Conservation (phyloP, 176 grass and related monocot genomes). For the Oryza glaberrima region DNA sequence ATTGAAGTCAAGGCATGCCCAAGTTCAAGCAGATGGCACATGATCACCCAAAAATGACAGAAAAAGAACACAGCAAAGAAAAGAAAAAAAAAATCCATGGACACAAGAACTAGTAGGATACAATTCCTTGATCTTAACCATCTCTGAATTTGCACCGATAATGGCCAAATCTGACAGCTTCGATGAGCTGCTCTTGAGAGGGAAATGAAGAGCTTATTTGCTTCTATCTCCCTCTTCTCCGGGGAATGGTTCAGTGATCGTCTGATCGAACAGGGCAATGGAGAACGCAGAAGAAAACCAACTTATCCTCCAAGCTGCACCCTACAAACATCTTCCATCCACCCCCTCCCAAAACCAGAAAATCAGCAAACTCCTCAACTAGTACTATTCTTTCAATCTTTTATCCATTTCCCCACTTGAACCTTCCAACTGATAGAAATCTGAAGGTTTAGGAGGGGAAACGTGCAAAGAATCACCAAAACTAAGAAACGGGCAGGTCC, state of each 20-base stretch:
- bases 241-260: background rate
- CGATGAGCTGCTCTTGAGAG: background rate
- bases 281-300: background rate
- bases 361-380: background rate
- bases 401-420: background rate
- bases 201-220: background rate
- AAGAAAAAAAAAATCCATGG: background rate
- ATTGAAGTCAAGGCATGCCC: slow-evolving; percentile 50
- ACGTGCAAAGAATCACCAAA: background rate
- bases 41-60: background rate
- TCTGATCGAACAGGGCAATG: slow-evolving; percentile 36
- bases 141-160: slow-evolving; percentile 32
- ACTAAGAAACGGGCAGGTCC: slow-evolving; percentile 7
- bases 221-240: background rate
- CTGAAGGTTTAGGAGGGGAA: background rate
- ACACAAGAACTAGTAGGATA: slow-evolving; percentile 59
- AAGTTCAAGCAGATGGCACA: slow-evolving; percentile 25
- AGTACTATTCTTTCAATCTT: background rate
- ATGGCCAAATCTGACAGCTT: slow-evolving; percentile 6
- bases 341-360: slow-evolving; percentile 7
- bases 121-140: slow-evolving; percentile 98
- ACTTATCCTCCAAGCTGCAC: background rate
- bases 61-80: background rate
- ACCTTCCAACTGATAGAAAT: background rate
- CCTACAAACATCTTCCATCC: slow-evolving; percentile 6